phyloP scores from a whole-genome alignment of 352 stramenopile species.

The Phytophthora macrochlamydospora region DNA sequence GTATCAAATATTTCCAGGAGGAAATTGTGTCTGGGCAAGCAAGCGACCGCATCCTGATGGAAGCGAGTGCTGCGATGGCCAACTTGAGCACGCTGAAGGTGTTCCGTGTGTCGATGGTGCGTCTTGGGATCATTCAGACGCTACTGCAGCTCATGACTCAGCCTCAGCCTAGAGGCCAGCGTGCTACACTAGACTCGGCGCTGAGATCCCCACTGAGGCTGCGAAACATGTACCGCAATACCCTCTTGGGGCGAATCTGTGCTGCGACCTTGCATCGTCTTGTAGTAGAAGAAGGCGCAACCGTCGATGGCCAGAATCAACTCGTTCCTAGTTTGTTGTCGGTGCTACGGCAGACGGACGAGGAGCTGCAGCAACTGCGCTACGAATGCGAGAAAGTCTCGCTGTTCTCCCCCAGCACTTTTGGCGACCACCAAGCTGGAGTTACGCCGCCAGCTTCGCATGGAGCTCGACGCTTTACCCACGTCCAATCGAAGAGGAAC shows the following conservation, averaged over 20 bases:
- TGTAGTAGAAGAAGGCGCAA: constrained; percentile 59
- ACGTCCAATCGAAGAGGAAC: constrained; percentile 1
- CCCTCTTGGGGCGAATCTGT: constrained; percentile 51
- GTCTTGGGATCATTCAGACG: constrained; percentile 53
- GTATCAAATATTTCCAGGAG: constrained; percentile 60
- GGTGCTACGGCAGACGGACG: constrained; percentile 60
- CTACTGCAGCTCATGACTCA: constrained; percentile 47
- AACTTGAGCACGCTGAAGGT: constrained; percentile 73
- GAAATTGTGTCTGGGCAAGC: constrained; percentile 47
- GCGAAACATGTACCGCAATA: constrained; percentile 8
- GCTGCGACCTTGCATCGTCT: constrained; percentile 72
- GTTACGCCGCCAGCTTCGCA: constrained; percentile 6
- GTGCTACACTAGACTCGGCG: constrained; percentile 7
- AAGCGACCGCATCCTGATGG: constrained; percentile 52
- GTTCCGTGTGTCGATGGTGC: constrained; percentile 66
- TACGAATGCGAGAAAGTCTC: constrained; percentile 80
- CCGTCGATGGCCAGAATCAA: constrained; percentile 36
- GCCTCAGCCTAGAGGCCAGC: constrained; percentile 12
- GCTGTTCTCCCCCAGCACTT: constrained; percentile 29
- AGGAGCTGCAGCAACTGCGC: constrained; percentile 73
- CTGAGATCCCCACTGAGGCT: constrained; percentile 1
- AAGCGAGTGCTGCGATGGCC: constrained; percentile 63
- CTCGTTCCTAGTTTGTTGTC: constrained; percentile 64
- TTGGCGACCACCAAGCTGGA: constrained; percentile 2
- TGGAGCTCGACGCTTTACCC: constrained; percentile 13